Evolutionary conservation across 441 rosid genomes (phyloP).

Genomic region (Isatis lusitanica): DNA sequence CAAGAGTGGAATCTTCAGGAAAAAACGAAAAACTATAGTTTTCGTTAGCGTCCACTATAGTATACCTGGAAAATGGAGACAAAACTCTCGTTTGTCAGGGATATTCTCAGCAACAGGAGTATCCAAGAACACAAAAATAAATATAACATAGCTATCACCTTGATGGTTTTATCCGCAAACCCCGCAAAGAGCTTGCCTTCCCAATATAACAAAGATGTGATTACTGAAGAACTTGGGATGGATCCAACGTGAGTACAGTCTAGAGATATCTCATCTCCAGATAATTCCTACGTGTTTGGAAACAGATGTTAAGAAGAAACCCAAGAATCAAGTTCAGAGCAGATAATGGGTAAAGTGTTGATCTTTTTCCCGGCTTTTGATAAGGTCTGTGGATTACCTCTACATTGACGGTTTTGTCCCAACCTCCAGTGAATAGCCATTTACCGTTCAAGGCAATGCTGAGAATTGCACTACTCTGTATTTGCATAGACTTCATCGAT

Average conservation of each 20-base stretch:
- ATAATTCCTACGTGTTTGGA: slow-evolving; percentile 54
- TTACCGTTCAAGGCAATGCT: slow-evolving; percentile 52
- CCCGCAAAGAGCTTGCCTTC: slow-evolving; percentile 88
- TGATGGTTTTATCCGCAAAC: slow-evolving; percentile 60
- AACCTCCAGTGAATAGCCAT: slow-evolving; percentile 77
- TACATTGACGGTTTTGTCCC: slow-evolving; percentile 72
- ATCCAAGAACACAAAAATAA: too few relatives aligned
- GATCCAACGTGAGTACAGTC: slow-evolving; percentile 62
- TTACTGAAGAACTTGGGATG: slow-evolving; percentile 57
- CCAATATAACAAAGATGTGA: slow-evolving; percentile 63
- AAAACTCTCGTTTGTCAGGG: slow-evolving; percentile 1
- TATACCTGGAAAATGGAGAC: slow-evolving; percentile 32
- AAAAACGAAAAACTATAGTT: not conserved
- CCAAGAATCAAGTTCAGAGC: not conserved
- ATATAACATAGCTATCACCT: slow-evolving; percentile 63
- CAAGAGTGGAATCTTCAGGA: not conserved
- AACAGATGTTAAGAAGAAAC: not conserved
- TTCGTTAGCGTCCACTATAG: slow-evolving; percentile 24
- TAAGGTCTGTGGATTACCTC: slow-evolving; percentile 46
- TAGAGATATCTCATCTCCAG: slow-evolving; percentile 62
- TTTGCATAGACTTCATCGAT: slow-evolving; percentile 51
- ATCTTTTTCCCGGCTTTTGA: not conserved
- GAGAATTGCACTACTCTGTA: slow-evolving; percentile 67
- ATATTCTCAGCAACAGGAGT: slow-evolving; percentile 5
- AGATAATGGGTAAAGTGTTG: not conserved